phyloP scores from a whole-genome alignment of 169 alveolate genomes.

The Cryptosporidium meleagridis region DNA sequence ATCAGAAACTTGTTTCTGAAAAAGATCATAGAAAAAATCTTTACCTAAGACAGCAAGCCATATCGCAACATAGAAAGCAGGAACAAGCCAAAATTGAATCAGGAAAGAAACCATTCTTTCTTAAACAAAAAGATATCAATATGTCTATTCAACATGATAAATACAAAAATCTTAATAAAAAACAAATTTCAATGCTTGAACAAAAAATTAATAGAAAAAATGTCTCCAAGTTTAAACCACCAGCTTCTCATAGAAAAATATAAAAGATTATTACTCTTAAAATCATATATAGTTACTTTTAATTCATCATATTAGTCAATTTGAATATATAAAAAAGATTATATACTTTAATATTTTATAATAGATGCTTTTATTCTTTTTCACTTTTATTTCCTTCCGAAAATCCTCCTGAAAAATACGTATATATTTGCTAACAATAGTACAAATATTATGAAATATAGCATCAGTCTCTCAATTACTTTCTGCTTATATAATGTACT shows the following conservation, averaged over 20 bases:
- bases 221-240: slow-evolving; percentile 44
- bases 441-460: slow-evolving; percentile 34
- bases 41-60: slow-evolving; percentile 30
- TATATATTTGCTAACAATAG: slow-evolving; percentile 54
- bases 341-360: not conserved
- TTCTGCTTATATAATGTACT: slow-evolving; percentile 57
- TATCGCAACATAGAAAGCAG: slow-evolving; percentile 46
- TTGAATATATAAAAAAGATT: not conserved
- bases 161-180: slow-evolving; percentile 34
- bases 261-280: not conserved
- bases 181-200: slow-evolving; percentile 20
- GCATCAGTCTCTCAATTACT: slow-evolving; percentile 37
- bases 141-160: slow-evolving; percentile 19
- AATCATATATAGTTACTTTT: not conserved
- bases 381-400: not conserved
- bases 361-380: not conserved
- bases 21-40: slow-evolving; percentile 48
- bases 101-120: slow-evolving; percentile 63
- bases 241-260: not conserved
- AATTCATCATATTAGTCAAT: not conserved
- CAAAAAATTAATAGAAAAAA: slow-evolving; percentile 16
- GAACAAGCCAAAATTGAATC: slow-evolving; percentile 38
- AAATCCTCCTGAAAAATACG: slow-evolving; percentile 26
- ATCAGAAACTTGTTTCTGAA: slow-evolving; percentile 44
- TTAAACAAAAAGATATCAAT: slow-evolving; percentile 56